Evolutionary conservation across 1,284 basidiomycete species (phyloP).

Genomic region (Trichosporon asahii): DNA sequence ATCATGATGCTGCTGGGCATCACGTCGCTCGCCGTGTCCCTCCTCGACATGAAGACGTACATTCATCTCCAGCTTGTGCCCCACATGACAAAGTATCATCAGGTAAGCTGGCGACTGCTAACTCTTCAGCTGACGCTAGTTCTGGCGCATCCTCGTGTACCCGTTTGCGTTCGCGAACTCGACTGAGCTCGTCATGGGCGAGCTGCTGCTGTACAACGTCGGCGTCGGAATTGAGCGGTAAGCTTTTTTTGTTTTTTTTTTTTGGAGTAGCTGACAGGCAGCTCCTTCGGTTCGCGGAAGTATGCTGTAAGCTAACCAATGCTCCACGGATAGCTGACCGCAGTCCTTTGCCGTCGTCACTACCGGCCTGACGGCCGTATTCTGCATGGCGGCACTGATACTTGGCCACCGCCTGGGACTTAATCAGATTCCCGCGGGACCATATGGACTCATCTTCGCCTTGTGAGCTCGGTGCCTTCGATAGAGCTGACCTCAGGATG

Average conservation of each 20-base stretch:
- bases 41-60: conserved; percentile 82
- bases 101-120: conserved; percentile 41
- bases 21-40: conserved; percentile 65
- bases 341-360: conserved; percentile 74
- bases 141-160: conserved; percentile 75
- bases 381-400: conserved; percentile 64
- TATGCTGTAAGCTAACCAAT: conserved; percentile 68
- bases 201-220: conserved; percentile 70
- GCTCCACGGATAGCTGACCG: background rate
- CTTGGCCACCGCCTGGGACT: conserved; percentile 63
- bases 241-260: background rate
- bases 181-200: conserved; percentile 74
- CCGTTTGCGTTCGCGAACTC: conserved; percentile 78
- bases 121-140: conserved; percentile 56
- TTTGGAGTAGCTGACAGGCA: conserved; percentile 24
- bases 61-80: conserved; percentile 66
- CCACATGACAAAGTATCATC: conserved; percentile 52
- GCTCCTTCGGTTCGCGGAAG: conserved; percentile 76
- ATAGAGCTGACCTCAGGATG: conserved; percentile 53
- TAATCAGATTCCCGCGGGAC: conserved; percentile 71
- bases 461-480: conserved; percentile 31
- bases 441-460: conserved; percentile 60
- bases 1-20: conserved; percentile 69
- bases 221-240: conserved; percentile 70
- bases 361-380: conserved; percentile 61